phyloP scores from a whole-genome alignment of 805 yeast species.

The Spathaspora sp. region DNA sequence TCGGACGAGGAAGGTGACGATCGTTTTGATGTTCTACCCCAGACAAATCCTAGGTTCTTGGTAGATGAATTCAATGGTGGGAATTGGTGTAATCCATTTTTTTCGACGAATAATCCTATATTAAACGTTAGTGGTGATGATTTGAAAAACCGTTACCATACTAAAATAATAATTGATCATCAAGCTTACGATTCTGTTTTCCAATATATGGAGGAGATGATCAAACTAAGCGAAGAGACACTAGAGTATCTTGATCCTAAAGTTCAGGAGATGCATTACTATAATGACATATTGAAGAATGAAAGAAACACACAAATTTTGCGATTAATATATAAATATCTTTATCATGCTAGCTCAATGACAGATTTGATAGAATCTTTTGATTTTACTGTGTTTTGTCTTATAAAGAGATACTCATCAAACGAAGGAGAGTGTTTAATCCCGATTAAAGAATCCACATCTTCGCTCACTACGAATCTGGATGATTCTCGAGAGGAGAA shows the following conservation, averaged over 20 bases:
- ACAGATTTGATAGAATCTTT: conserved; percentile 56
- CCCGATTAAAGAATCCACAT: not conserved
- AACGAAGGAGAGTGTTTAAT: conserved; percentile 1
- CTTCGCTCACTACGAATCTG: not conserved
- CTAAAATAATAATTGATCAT: conserved; percentile 48
- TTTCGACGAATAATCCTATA: conserved; percentile 33
- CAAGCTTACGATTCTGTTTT: conserved; percentile 41
- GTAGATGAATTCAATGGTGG: conserved; percentile 70
- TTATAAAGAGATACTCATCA: conserved; percentile 30
- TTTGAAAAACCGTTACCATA: conserved; percentile 36
- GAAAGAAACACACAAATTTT: conserved; percentile 52
- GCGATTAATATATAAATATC: conserved; percentile 49
- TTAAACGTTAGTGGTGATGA: conserved; percentile 43
- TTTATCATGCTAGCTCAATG: conserved; percentile 46
- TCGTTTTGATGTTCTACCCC: conserved; percentile 47
- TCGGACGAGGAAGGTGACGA: conserved; percentile 34
- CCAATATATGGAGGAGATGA: conserved; percentile 33
- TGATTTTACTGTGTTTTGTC: conserved; percentile 54
- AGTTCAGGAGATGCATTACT: conserved; percentile 33
- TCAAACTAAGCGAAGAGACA: conserved; percentile 38
- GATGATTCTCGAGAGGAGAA: not conserved
- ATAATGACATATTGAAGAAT: conserved; percentile 27
- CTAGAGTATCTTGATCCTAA: conserved; percentile 35
- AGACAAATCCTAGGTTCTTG: conserved; percentile 66
- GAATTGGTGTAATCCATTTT: conserved; percentile 73